Conservation (phyloP, 768 basidiomycete genomes). For the Hericium coralloides region DNA sequence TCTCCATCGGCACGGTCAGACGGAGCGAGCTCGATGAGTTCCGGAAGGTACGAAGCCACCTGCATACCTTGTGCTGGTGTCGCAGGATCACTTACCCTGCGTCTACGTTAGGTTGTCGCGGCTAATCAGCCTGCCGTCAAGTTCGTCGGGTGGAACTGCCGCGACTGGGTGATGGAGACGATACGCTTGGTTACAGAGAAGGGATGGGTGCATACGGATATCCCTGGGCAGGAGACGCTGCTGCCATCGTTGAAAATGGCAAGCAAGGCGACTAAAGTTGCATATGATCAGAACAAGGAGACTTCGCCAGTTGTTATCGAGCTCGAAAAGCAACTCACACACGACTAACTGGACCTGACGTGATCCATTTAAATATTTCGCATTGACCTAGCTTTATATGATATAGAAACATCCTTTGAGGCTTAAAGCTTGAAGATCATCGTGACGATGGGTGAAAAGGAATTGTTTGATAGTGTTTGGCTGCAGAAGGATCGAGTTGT, state of each 20-base stretch:
- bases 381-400: no score
- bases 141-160: constrained; percentile 2
- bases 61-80: background rate
- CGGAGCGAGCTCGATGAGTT: background rate
- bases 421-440: no score
- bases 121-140: background rate
- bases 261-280: background rate
- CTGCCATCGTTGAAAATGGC: background rate
- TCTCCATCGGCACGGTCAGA: constrained; percentile 1
- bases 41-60: background rate
- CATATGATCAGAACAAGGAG: no score
- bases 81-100: background rate
- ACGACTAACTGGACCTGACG: no score
- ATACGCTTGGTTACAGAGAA: background rate
- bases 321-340: no score
- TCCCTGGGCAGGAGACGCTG: background rate
- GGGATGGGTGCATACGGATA: background rate
- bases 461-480: no score
- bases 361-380: no score
- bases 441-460: no score
- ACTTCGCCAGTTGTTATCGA: no score
- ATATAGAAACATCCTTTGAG: no score
- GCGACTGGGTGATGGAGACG: constrained; percentile 8
- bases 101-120: background rate
- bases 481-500: no score